Percentiles rank a stretch among this genome's conserved stretches.
Evolutionary conservation across 1,139 yeast species (phyloP).

Genomic region (Candida sanyaensis): DNA sequence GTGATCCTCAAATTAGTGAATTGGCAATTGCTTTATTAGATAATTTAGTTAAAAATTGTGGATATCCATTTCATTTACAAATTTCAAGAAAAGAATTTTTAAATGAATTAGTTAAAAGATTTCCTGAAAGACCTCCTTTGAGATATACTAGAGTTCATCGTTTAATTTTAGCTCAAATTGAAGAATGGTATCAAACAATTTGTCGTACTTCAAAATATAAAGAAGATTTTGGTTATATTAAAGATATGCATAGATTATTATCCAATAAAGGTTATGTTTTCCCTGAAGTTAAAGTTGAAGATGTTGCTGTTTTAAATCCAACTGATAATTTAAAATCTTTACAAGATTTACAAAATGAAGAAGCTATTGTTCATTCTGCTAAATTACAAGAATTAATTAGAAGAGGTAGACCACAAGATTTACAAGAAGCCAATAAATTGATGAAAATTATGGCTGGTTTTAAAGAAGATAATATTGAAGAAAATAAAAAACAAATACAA

Average conservation of each 20-base stretch:
- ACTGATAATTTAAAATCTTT: slow-evolving; percentile 84
- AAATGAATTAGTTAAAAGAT: slow-evolving; percentile 87
- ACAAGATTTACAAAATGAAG: slow-evolving; percentile 90
- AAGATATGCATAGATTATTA: slow-evolving; percentile 93
- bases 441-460: slow-evolving; percentile 99
- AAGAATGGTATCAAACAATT: slow-evolving; percentile 96
- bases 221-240: slow-evolving; percentile 87
- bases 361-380: slow-evolving; percentile 89
- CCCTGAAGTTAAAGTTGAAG: slow-evolving; percentile 89
- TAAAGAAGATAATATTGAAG: slow-evolving; percentile 72
- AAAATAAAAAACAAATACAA: slow-evolving; percentile 74
- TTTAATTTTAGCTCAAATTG: slow-evolving; percentile 84
- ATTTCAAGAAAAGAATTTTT: slow-evolving; percentile 92
- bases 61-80: slow-evolving; percentile 94
- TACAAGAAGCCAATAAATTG: slow-evolving; percentile 92
- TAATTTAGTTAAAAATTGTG: slow-evolving; percentile 94
- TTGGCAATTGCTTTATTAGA: slow-evolving; percentile 67
- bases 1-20: slow-evolving; percentile 77
- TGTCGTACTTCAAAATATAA: slow-evolving; percentile 89
- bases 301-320: slow-evolving; percentile 93
- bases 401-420: slow-evolving; percentile 93
- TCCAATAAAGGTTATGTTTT: slow-evolving; percentile 86
- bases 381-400: slow-evolving; percentile 93
- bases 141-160: slow-evolving; percentile 83
- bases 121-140: slow-evolving; percentile 93